A percentile compares a stretch with the other conserved stretches of the same genome.
Conservation (phyloP, 192 early-diverging fungal species). For the Backusella australiensis region DNA sequence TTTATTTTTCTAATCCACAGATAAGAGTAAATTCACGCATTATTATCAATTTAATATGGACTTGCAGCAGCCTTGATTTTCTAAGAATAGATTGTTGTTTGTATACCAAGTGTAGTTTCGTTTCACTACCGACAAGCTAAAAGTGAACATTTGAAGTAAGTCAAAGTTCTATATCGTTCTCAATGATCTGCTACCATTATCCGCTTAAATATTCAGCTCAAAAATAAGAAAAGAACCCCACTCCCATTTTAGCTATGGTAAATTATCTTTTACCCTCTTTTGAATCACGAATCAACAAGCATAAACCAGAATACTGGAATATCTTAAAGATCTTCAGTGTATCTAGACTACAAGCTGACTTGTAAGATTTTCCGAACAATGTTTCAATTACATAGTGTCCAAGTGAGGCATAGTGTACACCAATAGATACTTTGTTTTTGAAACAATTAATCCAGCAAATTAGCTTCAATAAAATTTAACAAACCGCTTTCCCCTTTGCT, state of each 20-base stretch:
- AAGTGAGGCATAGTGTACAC: neutral
- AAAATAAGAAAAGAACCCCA: neutral
- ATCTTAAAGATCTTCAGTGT: neutral
- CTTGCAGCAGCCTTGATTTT: neutral
- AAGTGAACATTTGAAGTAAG: neutral
- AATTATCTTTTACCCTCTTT: neutral
- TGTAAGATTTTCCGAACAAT: neutral
- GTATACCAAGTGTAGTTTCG: neutral
- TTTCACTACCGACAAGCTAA: neutral
- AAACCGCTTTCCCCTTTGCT: neutral
- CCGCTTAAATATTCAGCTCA: neutral
- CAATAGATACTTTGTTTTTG: neutral
- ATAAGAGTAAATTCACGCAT: neutral
- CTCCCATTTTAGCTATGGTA: neutral
- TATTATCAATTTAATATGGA: neutral
- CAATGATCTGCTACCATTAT: neutral
- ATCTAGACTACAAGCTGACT: neutral
- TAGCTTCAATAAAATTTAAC: neutral
- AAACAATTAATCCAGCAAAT: neutral
- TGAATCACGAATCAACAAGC: neutral
- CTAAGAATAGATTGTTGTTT: neutral
- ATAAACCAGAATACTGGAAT: neutral
- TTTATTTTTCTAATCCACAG: neutral
- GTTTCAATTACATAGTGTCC: neutral
- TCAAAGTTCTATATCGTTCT: neutral